Evolutionary conservation across 306 rosid species (phyloP).

Genomic region (Clitoria ternatea): DNA sequence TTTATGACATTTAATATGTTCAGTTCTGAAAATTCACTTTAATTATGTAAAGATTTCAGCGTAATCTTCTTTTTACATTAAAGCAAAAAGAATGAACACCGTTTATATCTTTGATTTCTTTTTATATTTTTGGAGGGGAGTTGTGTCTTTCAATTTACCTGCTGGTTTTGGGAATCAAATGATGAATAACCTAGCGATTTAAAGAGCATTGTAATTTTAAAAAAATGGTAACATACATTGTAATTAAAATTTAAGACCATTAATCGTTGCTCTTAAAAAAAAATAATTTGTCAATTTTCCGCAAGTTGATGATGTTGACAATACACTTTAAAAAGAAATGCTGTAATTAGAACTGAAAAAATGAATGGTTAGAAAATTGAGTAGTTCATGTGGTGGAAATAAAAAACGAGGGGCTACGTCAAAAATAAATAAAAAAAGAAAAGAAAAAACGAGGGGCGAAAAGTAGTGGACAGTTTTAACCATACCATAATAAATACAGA

Average conservation of each 20-base stretch:
- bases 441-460: slow-evolving; percentile 12
- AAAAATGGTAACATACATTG: too few relatives aligned
- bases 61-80: background rate
- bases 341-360: too few relatives aligned
- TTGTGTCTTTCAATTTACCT: background rate
- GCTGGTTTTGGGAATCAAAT: background rate
- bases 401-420: slow-evolving; percentile 12
- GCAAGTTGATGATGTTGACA: background rate
- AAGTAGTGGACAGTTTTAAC: slow-evolving; percentile 21
- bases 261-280: background rate
- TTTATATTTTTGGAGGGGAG: too few relatives aligned
- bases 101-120: too few relatives aligned
- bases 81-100: background rate
- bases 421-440: too few relatives aligned
- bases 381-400: background rate
- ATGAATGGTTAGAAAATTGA: background rate
- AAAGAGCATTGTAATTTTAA: background rate
- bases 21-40: background rate
- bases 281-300: background rate
- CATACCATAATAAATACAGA: background rate
- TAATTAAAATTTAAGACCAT: background rate
- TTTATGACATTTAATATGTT: background rate
- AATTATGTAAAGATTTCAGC: background rate
- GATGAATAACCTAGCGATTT: background rate
- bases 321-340: background rate